Evolutionary conservation across 441 rosid genomes (phyloP).

Genomic region (Croton setiger): DNA sequence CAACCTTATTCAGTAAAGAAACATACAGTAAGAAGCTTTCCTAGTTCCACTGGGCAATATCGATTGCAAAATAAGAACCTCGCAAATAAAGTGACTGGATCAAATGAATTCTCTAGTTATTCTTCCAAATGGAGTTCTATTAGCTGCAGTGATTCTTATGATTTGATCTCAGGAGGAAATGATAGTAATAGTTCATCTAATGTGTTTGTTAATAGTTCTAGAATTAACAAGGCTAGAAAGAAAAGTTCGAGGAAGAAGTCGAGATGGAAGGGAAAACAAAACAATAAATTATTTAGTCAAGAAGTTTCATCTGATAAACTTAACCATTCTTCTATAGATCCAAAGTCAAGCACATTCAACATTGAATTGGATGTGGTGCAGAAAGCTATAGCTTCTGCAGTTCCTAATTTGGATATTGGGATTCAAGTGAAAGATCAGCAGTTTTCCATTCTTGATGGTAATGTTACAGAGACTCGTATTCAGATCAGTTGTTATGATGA

Average conservation of each 20-base stretch:
- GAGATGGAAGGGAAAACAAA: no score
- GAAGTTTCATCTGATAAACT: no score
- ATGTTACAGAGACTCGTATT: no score
- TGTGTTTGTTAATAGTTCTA: conserved; percentile 13
- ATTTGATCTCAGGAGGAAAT: conserved; percentile 22
- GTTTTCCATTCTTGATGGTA: no score
- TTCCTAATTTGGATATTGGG: no score
- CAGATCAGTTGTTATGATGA: no score
- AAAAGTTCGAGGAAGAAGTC: conserved; percentile 34
- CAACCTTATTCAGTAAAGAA: conserved; percentile 23
- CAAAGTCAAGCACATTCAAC: not conserved
- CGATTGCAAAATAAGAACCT: no score
- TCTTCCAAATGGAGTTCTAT: conserved; percentile 25
- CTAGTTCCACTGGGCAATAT: no score
- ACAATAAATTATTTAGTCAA: no score
- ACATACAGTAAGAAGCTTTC: conserved; percentile 15
- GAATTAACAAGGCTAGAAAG: conserved; percentile 22
- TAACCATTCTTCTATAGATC: no score
- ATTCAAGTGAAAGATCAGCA: no score
- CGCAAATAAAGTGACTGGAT: conserved; percentile 21
- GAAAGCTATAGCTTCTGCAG: not conserved
- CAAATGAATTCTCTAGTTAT: conserved; percentile 21
- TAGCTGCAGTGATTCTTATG: conserved; percentile 24
- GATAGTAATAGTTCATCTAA: conserved; percentile 21
- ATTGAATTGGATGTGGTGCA: not conserved